These are phyloP conservation scores for Hysterium pulicare DNA, from an alignment of 2,329 filamentous ascomycete species.

Conservation along the genomic window DNA sequence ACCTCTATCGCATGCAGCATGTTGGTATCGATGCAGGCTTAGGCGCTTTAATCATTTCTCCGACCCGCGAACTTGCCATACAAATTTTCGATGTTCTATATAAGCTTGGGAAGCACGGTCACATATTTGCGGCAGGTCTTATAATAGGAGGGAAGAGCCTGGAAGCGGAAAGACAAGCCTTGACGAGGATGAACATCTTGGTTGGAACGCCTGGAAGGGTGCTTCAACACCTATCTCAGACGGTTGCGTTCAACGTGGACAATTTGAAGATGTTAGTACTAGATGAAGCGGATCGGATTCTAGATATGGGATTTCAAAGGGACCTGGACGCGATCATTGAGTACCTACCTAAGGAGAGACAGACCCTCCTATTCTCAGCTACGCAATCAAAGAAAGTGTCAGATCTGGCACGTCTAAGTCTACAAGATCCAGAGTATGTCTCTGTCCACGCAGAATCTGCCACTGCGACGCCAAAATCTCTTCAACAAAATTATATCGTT, in stretches of 20 bases:
- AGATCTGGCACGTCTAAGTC: slow-evolving; percentile 81
- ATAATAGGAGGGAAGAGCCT: slow-evolving; percentile 92
- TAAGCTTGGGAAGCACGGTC: slow-evolving; percentile 78
- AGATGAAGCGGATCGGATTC: slow-evolving; percentile 92
- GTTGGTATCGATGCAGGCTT: slow-evolving; percentile 81
- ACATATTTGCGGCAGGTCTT: slow-evolving; percentile 86
- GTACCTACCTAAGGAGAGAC: slow-evolving; percentile 78
- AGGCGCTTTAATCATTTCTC: slow-evolving; percentile 87
- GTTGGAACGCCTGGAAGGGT: slow-evolving; percentile 94
- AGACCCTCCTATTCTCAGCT: slow-evolving; percentile 92
- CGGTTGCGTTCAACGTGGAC: slow-evolving; percentile 81
- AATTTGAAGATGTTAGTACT: slow-evolving; percentile 90
- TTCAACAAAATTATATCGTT: slow-evolving; percentile 89
- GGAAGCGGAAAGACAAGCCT: slow-evolving; percentile 78
- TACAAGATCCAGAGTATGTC: slow-evolving; percentile 91
- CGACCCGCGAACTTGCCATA: slow-evolving; percentile 90
- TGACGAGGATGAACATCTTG: slow-evolving; percentile 92
- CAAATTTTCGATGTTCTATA: slow-evolving; percentile 94
- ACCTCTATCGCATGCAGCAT: slow-evolving; percentile 84
- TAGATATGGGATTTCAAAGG: slow-evolving; percentile 94
- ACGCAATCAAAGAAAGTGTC: slow-evolving; percentile 95
- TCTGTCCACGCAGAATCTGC: slow-evolving; percentile 82
- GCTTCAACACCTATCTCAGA: slow-evolving; percentile 93
- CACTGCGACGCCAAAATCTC: slow-evolving; percentile 73
- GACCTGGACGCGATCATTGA: slow-evolving; percentile 91